Evolutionary conservation across 306 rosid species (phyloP).

Genomic region (Cucurbita ficifolia): DNA sequence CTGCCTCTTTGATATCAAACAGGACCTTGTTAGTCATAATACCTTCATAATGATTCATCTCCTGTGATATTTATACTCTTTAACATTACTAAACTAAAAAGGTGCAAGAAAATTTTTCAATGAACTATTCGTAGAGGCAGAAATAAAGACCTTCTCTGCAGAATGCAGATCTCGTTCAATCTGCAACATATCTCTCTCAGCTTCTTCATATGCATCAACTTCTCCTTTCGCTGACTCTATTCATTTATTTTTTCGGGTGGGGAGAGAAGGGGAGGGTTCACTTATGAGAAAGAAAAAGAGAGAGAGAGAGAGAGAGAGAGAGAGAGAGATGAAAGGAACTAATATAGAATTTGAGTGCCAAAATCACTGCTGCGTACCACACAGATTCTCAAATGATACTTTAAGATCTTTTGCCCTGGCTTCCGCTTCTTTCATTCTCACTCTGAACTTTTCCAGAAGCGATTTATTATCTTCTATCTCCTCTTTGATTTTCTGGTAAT

Average conservation of each 20-base stretch:
- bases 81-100: neutral
- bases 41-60: constrained; percentile 48
- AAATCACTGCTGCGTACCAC: constrained; percentile 35
- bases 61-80: constrained; percentile 22
- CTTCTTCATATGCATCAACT: constrained; percentile 44
- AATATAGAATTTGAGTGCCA: constrained; percentile 9
- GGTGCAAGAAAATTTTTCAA: neutral
- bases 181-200: constrained; percentile 44
- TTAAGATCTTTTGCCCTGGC: constrained; percentile 35
- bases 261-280: neutral
- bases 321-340: neutral
- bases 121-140: neutral
- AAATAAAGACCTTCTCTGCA: constrained; percentile 35
- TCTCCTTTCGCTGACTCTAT: constrained; percentile 57
- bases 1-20: constrained; percentile 39
- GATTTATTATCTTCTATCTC: constrained; percentile 26
- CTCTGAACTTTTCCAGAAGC: constrained; percentile 24
- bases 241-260: neutral
- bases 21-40: constrained; percentile 55
- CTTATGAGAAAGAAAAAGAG: neutral
- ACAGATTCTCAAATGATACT: constrained; percentile 44
- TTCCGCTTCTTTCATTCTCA: constrained; percentile 36
- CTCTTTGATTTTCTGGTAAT: constrained; percentile 34
- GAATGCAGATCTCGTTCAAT: constrained; percentile 37
- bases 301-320: neutral